Evolutionary conservation across 2,329 filamentous ascomycete species (phyloP).

Genomic region (Didymosphaeria variabile): DNA sequence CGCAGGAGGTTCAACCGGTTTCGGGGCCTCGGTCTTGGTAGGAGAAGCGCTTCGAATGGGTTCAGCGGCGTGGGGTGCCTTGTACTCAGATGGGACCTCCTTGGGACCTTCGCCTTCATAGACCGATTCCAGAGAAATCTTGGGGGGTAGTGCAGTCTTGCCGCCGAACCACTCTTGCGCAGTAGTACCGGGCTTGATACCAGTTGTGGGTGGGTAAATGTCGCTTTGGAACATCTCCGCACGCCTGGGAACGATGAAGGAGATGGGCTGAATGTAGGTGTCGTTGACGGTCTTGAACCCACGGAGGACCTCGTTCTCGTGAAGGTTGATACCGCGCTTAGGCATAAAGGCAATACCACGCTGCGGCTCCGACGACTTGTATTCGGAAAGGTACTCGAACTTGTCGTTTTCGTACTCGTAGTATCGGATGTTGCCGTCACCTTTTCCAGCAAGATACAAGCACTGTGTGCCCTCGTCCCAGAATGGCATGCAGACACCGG

Average conservation of each 20-base stretch:
- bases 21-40: slow-evolving; percentile 64
- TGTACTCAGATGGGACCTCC: slow-evolving; percentile 77
- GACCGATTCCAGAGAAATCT: slow-evolving; percentile 91
- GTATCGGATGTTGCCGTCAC: slow-evolving; percentile 98
- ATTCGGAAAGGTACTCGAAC: slow-evolving; percentile 95
- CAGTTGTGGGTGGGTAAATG: slow-evolving; percentile 88
- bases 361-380: slow-evolving; percentile 96
- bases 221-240: slow-evolving; percentile 97
- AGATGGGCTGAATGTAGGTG: slow-evolving; percentile 91
- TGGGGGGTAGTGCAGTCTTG: slow-evolving; percentile 83
- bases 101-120: slow-evolving; percentile 85
- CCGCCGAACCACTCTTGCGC: slow-evolving; percentile 86
- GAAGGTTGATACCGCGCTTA: slow-evolving; percentile 92
- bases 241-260: slow-evolving; percentile 93
- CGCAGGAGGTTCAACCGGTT: slow-evolving; percentile 58
- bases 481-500: slow-evolving; percentile 98
- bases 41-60: slow-evolving; percentile 51
- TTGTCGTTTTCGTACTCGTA: slow-evolving; percentile 99
- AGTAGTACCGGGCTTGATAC: slow-evolving; percentile 80
- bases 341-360: slow-evolving; percentile 93
- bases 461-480: slow-evolving; percentile 96
- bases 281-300: slow-evolving; percentile 98
- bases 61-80: slow-evolving; percentile 59
- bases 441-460: slow-evolving; percentile 95
- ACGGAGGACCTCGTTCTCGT: slow-evolving; percentile 91